A percentile compares a stretch with the other conserved stretches of the same genome.
Evolutionary conservation across 2,329 filamentous ascomycete genomes (phyloP).

Genomic region (Exophiala phaeomuriformis): DNA sequence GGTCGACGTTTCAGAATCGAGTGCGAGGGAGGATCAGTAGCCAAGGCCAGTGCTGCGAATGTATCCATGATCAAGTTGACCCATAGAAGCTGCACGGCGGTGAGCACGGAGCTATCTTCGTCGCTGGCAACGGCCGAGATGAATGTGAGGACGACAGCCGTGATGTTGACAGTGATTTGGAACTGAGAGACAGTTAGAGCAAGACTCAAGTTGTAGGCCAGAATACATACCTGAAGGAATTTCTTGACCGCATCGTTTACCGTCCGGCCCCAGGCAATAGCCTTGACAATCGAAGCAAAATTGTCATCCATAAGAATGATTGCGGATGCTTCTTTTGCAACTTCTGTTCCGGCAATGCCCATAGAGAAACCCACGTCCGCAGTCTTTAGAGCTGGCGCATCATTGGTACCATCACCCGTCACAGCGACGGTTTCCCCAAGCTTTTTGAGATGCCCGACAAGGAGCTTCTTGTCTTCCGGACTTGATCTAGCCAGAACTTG

Average conservation of each 20-base stretch:
- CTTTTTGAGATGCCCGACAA: conserved; percentile 65
- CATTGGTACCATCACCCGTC: conserved; percentile 77
- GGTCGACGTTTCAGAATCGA: conserved; percentile 48
- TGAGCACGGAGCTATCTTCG: conserved; percentile 52
- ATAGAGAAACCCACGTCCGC: conserved; percentile 81
- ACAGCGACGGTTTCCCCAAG: conserved; percentile 72
- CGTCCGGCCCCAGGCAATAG: conserved; percentile 70
- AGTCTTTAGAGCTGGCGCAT: conserved; percentile 73
- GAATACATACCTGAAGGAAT: conserved; percentile 48
- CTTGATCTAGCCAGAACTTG: conserved; percentile 67
- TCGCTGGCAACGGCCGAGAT: conserved; percentile 51
- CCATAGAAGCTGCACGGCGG: conserved; percentile 59
- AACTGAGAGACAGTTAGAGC: conserved; percentile 48
- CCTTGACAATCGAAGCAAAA: conserved; percentile 78
- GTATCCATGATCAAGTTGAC: conserved; percentile 62
- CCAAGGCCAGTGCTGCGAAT: conserved; percentile 55
- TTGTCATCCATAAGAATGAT: conserved; percentile 87
- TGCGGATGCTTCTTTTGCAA: conserved; percentile 75
- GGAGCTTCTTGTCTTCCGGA: conserved; percentile 67
- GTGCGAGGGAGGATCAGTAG: conserved; percentile 53
- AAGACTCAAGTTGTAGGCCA: conserved; percentile 45
- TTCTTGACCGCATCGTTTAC: conserved; percentile 73
- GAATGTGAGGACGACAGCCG: conserved; percentile 56
- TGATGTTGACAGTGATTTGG: conserved; percentile 58
- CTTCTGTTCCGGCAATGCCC: conserved; percentile 76